Evolutionary conservation across 2,329 filamentous ascomycete species (phyloP).

Genomic region (Keithomyces neogunnii): DNA sequence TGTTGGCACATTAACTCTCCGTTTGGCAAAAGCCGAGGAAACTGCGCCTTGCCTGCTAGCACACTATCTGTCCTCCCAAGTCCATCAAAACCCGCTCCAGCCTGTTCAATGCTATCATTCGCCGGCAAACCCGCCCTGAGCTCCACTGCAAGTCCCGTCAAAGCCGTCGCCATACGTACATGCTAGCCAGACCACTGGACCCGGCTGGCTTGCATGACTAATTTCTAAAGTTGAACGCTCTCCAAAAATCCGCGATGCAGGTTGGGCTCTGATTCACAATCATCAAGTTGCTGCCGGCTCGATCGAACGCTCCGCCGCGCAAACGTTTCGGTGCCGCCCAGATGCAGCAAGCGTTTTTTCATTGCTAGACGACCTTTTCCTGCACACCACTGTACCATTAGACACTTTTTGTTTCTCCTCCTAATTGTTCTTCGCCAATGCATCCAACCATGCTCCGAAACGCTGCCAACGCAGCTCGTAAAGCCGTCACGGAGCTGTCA

Average conservation of each 20-base stretch:
- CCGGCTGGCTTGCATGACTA: too few relatives aligned
- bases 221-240: too few relatives aligned
- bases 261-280: too few relatives aligned
- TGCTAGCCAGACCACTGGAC: neutral
- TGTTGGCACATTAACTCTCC: neutral
- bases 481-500: slow-evolving; percentile 66
- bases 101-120: neutral
- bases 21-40: too few relatives aligned
- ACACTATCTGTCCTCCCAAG: neutral
- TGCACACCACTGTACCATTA: neutral
- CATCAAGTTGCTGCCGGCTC: neutral
- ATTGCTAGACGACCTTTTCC: neutral
- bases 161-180: neutral
- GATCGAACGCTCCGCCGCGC: too few relatives aligned
- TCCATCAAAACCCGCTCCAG: neutral
- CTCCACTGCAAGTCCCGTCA: neutral
- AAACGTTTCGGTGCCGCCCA: neutral
- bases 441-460: slow-evolving; percentile 40
- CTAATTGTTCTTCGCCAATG: neutral
- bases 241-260: too few relatives aligned
- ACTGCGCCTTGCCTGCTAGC: neutral
- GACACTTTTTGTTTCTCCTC: neutral
- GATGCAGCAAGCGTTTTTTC: neutral
- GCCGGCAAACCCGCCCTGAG: neutral
- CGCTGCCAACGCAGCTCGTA: slow-evolving; percentile 42